Conservation (phyloP, 2,329 filamentous ascomycete species). For the Arthrobotrys iridis region DNA sequence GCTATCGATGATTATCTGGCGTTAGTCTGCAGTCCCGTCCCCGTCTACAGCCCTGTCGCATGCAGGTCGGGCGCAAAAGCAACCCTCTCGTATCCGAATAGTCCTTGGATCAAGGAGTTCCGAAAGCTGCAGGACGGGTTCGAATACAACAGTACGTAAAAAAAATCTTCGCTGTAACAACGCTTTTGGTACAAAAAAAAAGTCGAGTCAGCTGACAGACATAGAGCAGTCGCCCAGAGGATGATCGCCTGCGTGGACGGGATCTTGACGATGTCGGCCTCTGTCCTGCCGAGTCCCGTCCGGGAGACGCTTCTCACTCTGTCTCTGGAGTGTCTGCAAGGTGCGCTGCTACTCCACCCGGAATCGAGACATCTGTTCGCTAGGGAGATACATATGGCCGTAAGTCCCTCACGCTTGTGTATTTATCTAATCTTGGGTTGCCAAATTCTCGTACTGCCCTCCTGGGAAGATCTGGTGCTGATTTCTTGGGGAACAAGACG, state of each 20-base stretch:
- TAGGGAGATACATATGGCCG: slow-evolving; percentile 93
- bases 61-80: background rate
- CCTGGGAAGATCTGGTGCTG: background rate
- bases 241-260: slow-evolving; percentile 82
- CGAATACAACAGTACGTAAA: slow-evolving; percentile 80
- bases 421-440: background rate
- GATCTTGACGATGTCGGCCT: background rate
- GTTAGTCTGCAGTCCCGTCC: slow-evolving; percentile 67
- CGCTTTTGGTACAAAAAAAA: no score
- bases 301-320: slow-evolving; percentile 90
- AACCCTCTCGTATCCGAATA: slow-evolving; percentile 67
- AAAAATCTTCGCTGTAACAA: background rate
- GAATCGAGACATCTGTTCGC: slow-evolving; percentile 87
- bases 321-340: slow-evolving; percentile 88
- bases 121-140: slow-evolving; percentile 97
- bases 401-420: slow-evolving; percentile 62
- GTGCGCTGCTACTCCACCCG: slow-evolving; percentile 85
- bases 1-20: slow-evolving; percentile 65
- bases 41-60: background rate
- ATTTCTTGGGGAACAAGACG: slow-evolving; percentile 68
- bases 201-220: background rate
- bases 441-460: background rate
- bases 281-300: no score
- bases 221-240: slow-evolving; percentile 73
- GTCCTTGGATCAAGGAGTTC: slow-evolving; percentile 93